Conservation (phyloP, 2,329 filamentous ascomycete species). For the Aspergillus sp. region DNA sequence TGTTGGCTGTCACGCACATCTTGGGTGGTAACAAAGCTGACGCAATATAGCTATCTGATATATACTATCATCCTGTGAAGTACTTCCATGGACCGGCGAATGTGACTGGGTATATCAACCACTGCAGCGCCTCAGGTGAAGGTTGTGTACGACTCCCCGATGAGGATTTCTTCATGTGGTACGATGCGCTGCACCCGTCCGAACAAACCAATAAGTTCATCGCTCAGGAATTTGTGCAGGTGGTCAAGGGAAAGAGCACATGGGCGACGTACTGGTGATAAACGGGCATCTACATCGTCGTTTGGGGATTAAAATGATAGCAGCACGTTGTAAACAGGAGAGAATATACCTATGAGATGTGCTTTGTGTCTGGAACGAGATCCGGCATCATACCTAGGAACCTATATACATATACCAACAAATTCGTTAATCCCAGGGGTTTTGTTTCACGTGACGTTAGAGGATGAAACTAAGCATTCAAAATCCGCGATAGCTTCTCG, state of each 20-base stretch:
- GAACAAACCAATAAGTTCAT: slow-evolving; percentile 60
- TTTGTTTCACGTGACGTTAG: no score
- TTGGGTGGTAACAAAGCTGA: not conserved
- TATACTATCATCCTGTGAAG: slow-evolving; percentile 57
- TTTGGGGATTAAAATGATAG: not conserved
- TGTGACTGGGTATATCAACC: slow-evolving; percentile 56
- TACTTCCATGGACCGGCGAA: slow-evolving; percentile 67
- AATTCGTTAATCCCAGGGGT: no score
- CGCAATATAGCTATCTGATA: slow-evolving; percentile 45
- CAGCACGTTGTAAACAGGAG: no score
- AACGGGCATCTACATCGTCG: not conserved
- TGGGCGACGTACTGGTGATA: slow-evolving; percentile 28
- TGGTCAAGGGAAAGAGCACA: slow-evolving; percentile 47
- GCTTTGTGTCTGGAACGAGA: no score
- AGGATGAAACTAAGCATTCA: no score
- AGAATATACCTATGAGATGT: no score
- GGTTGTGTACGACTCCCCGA: slow-evolving; percentile 38
- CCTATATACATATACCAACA: no score
- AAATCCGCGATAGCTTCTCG: no score
- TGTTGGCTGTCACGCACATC: slow-evolving; percentile 13
- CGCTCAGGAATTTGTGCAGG: slow-evolving; percentile 56
- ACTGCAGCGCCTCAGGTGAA: slow-evolving; percentile 47
- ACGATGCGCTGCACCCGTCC: slow-evolving; percentile 70
- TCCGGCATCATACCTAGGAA: no score
- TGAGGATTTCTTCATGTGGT: slow-evolving; percentile 64